Conservation (phyloP, 2,329 filamentous ascomycete species). For the Pseudocercospora pini-densiflorae region DNA sequence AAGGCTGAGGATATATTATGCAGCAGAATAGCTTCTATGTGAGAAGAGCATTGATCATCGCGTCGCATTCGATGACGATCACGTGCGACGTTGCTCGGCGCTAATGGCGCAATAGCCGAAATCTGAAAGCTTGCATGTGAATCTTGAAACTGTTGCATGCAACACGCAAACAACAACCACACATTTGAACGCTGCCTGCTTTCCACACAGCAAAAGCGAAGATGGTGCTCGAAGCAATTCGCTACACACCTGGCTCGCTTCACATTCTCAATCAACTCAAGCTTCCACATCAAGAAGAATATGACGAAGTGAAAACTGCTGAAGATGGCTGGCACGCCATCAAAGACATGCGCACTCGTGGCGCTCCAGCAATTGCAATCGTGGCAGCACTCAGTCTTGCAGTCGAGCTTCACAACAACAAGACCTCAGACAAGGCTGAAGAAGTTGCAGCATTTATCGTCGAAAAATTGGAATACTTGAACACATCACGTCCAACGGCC, state of each 20-base stretch:
- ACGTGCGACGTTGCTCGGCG: not conserved
- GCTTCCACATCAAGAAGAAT: constrained; percentile 78
- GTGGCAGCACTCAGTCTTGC: constrained; percentile 90
- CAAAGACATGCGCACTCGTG: constrained; percentile 76
- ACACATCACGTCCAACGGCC: constrained; percentile 88
- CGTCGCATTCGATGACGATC: not conserved
- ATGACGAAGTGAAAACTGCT: constrained; percentile 71
- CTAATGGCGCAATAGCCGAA: not conserved
- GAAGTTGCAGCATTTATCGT: constrained; percentile 71
- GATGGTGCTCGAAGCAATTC: constrained; percentile 76
- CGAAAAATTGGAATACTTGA: constrained; percentile 80
- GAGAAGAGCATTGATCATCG: too few relatives aligned
- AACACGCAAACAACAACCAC: not conserved
- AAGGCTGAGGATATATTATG: constrained; percentile 7
- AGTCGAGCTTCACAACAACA: constrained; percentile 72
- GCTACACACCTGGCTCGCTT: constrained; percentile 72
- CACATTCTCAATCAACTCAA: constrained; percentile 83
- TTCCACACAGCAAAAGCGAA: not conserved
- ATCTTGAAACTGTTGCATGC: not conserved
- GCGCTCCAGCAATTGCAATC: constrained; percentile 94
- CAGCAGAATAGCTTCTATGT: not conserved
- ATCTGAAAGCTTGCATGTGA: constrained; percentile 2
- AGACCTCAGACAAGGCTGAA: constrained; percentile 58
- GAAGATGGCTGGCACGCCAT: constrained; percentile 83
- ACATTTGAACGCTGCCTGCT: not conserved